Percentiles rank a stretch among this genome's conserved stretches.
Evolutionary conservation across 2,329 filamentous ascomycete species (phyloP).

Genomic region (Reticulascus tulasneorum): DNA sequence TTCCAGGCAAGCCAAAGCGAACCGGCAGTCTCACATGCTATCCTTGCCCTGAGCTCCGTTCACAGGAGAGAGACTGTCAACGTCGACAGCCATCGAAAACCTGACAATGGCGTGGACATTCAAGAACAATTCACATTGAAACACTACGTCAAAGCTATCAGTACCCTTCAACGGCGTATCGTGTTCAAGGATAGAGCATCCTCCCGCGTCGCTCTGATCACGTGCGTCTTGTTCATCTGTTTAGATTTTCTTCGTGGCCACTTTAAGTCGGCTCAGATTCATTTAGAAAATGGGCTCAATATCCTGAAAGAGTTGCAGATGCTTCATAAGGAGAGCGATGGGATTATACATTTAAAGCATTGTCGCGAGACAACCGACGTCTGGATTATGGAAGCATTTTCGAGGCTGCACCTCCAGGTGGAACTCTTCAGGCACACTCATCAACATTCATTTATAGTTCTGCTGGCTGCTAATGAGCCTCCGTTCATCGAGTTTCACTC

Average conservation of each 20-base stretch:
- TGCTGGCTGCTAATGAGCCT: too few species aligned
- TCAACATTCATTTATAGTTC: too few species aligned
- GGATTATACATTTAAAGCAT: too few species aligned
- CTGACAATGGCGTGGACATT: slow-evolving; percentile 8
- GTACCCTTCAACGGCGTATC: too few species aligned
- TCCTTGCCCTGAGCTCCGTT: slow-evolving; percentile 44
- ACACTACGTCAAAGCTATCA: slow-evolving; percentile 23
- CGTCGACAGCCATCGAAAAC: slow-evolving; percentile 6
- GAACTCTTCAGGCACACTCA: too few species aligned
- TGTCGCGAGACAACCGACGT: too few species aligned
- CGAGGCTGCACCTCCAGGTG: too few species aligned
- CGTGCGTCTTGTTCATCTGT: slow-evolving; percentile 48
- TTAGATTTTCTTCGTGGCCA: slow-evolving; percentile 51
- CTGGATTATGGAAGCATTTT: too few species aligned
- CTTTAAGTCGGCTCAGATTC: slow-evolving; percentile 32
- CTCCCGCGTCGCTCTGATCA: slow-evolving; percentile 38
- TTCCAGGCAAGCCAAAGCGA: slow-evolving; percentile 42
- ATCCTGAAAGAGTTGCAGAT: too few species aligned
- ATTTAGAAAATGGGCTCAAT: too few species aligned
- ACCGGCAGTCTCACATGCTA: slow-evolving; percentile 43
- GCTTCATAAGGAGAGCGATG: too few species aligned
- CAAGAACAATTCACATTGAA: slow-evolving; percentile 20
- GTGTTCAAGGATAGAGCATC: slow-evolving; percentile 19
- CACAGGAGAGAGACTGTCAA: slow-evolving; percentile 34
- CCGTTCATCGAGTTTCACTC: too few species aligned